Conservation (phyloP, 176 grass and related monocot species). For the Aegilops bicornis region DNA sequence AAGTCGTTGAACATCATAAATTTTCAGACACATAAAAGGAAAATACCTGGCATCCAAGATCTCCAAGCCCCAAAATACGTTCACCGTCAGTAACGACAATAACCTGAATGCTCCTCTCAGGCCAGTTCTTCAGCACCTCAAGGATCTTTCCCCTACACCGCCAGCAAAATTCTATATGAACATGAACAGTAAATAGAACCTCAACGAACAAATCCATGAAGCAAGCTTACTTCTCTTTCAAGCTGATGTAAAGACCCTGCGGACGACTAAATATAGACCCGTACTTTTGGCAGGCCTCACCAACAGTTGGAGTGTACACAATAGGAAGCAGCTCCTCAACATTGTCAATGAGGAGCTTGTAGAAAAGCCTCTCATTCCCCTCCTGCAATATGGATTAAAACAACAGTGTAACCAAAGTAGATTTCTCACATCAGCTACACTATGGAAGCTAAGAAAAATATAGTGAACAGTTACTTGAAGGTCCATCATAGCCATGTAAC, state of each 20-base stretch:
- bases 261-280: constrained; percentile 78
- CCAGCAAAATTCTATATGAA: constrained; percentile 25
- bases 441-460: constrained; percentile 22
- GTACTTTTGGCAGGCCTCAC: constrained; percentile 97
- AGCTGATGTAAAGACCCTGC: constrained; percentile 89
- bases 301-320: constrained; percentile 95
- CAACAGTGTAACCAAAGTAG: not conserved
- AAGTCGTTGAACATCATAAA: not conserved
- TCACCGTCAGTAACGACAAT: constrained; percentile 97
- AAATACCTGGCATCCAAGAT: constrained; percentile 91
- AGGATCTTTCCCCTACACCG: constrained; percentile 77
- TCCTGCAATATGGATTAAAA: constrained; percentile 57
- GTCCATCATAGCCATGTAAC: constrained; percentile 90
- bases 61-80: constrained; percentile 92
- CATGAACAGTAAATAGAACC: not conserved
- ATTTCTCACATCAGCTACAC: not conserved
- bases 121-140: constrained; percentile 94
- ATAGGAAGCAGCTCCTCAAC: constrained; percentile 93
- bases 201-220: not conserved
- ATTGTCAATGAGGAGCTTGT: constrained; percentile 89
- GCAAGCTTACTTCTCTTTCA: constrained; percentile 81
- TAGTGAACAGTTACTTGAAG: constrained; percentile 55
- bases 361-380: constrained; percentile 93
- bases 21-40: constrained; percentile 5
- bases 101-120: constrained; percentile 93